Conservation (phyloP, 768 basidiomycete genomes). For the Russula emetica region DNA sequence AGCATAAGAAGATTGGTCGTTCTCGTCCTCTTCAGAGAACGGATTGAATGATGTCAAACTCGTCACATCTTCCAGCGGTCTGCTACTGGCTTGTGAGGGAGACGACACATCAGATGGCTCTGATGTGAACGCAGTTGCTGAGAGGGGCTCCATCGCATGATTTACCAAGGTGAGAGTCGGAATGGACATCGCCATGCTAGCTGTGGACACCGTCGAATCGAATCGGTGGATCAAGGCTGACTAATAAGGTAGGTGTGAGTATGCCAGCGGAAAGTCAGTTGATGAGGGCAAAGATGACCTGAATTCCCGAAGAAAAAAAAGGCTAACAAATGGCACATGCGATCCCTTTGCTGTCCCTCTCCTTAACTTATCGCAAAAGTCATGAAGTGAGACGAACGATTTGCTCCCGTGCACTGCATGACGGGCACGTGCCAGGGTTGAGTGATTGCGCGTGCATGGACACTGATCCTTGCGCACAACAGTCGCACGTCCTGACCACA, state of each 20-base stretch:
- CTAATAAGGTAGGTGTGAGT: neutral
- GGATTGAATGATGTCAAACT: conserved; percentile 86
- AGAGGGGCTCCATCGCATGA: conserved; percentile 21
- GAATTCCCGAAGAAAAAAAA: neutral
- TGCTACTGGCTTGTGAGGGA: conserved; percentile 60
- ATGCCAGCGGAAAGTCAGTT: neutral
- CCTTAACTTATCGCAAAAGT: neutral
- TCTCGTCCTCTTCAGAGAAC: conserved; percentile 89
- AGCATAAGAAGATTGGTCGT: conserved; percentile 82
- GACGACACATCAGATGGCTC: conserved; percentile 43
- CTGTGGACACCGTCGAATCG: neutral
- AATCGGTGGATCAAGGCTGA: conserved; percentile 4
- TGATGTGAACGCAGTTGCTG: conserved; percentile 28
- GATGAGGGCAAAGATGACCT: neutral
- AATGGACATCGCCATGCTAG: neutral
- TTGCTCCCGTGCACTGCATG: neutral
- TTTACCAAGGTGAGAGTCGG: conserved; percentile 2
- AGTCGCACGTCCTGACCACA: neutral
- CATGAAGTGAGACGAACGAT: neutral
- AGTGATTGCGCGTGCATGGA: neutral
- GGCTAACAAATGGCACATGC: neutral
- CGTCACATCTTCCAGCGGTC: conserved; percentile 54
- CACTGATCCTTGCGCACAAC: neutral
- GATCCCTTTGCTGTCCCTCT: neutral
- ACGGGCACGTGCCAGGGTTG: conserved; percentile 12